phyloP scores from a whole-genome alignment of 768 basidiomycete genomes.

The Mycena maculata region DNA sequence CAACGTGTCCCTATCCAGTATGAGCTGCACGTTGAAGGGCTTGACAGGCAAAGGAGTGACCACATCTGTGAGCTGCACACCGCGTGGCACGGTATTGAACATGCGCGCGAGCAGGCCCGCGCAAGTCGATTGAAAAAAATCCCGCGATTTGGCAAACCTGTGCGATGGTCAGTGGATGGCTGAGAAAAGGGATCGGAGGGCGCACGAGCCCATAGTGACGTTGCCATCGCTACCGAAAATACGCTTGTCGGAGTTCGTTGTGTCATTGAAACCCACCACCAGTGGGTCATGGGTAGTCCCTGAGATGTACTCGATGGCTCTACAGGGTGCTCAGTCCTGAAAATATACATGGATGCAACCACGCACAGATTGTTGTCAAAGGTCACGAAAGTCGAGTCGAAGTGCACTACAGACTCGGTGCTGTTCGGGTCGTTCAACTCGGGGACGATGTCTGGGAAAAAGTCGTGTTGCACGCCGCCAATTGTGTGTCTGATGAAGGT shows the following conservation, averaged over 20 bases:
- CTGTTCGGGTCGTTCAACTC: not conserved
- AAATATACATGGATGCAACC: not conserved
- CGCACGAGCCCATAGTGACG: conserved; percentile 48
- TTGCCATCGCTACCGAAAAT: conserved; percentile 52
- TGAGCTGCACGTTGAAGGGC: not conserved
- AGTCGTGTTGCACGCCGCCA: conserved; percentile 2
- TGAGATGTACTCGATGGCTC: conserved; percentile 51
- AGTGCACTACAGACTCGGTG: not conserved
- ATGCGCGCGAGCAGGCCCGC: conserved; percentile 9
- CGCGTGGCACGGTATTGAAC: conserved; percentile 9
- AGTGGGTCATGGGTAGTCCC: conserved; percentile 51
- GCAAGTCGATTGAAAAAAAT: conserved; percentile 11
- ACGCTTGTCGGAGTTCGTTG: conserved; percentile 50
- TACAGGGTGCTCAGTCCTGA: conserved; percentile 23
- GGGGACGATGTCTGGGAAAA: not conserved
- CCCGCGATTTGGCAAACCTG: conserved; percentile 14
- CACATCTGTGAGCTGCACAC: conserved; percentile 14
- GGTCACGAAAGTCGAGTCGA: not conserved
- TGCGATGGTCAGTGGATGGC: not conserved
- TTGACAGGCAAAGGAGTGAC: conserved; percentile 8
- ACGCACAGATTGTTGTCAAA: conserved; percentile 18
- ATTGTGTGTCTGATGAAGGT: conserved; percentile 9
- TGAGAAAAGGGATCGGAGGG: not conserved
- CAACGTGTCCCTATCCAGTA: not conserved
- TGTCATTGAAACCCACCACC: conserved; percentile 48